phyloP scores from a whole-genome alignment of 331 rosid genomes.

The Quercus lobata region DNA sequence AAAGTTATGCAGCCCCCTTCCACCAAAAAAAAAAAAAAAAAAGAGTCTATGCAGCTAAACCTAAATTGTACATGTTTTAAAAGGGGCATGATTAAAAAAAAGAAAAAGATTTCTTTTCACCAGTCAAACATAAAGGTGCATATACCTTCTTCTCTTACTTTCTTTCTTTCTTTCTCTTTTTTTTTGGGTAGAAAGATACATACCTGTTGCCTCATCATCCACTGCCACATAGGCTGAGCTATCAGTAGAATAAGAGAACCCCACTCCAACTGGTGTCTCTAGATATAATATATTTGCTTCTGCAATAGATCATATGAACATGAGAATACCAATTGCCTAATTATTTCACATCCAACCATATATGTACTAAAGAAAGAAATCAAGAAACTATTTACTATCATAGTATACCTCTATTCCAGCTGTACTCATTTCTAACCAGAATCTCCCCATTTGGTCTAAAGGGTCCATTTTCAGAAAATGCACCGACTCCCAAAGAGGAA shows the following conservation, averaged over 20 bases:
- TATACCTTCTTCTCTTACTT: no score
- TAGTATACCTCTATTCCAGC: constrained; percentile 65
- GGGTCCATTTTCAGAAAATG: constrained; percentile 80
- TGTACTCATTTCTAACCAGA: constrained; percentile 52
- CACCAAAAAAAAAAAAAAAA: not conserved
- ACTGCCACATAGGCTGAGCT: constrained; percentile 54
- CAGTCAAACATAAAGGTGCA: constrained; percentile 17
- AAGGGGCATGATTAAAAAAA: constrained; percentile 23
- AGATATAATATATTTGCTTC: constrained; percentile 77
- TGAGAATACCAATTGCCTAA: not conserved
- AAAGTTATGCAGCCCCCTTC: constrained; percentile 27
- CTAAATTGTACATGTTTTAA: constrained; percentile 18
- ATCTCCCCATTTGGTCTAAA: constrained; percentile 63
- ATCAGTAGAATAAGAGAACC: constrained; percentile 65
- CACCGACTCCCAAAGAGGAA: constrained; percentile 83
- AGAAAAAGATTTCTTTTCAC: constrained; percentile 8
- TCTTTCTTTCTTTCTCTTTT: no score
- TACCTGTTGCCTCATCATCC: constrained; percentile 66
- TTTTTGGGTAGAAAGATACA: not conserved
- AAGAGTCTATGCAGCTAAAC: constrained; percentile 20
- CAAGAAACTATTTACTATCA: not conserved
- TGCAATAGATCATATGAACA: constrained; percentile 17
- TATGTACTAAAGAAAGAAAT: not conserved
- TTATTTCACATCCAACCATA: not conserved
- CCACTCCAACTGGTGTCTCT: constrained; percentile 88